Evolutionary conservation across 495 filamentous ascomycete species (phyloP), one percentile per base, ranked within the genome.

Genomic region (Hyaloscypha variabilis): DNA sequence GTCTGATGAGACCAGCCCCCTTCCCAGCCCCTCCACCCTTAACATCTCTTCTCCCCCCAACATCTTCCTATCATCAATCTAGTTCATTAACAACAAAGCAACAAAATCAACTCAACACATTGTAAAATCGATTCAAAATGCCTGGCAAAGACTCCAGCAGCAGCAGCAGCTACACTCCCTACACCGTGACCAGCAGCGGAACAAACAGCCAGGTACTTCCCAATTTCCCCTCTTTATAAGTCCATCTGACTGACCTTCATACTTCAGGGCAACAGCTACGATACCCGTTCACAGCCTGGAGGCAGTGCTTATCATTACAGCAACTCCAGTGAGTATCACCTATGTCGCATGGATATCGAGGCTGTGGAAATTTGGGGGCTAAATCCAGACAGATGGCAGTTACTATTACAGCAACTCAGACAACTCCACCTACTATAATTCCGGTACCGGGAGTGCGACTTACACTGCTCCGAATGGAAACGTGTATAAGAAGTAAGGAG

Each of bases 391-490:
- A 66, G 69, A 72, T 66, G 67, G 67, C n/a, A 46, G 24, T 34
- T 72, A 72, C 61, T 72, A 68, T 51, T 70, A 70, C 53, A 34
- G 11, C 10, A 72, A 72, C 54, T 58, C 64, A 10, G 49, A 72
- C 51, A 50, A 46, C 23, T 65, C 62, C 0, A 67, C 70, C 17
- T 70, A 72, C 34, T 59, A 72, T 54, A 69, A 72, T 39, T 57
- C 29, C 36, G 65, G 63, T 3, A 36, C 23, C 1, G 61, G 67
- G n/a, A 49, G 55, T n/a, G 13, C 60, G 2, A 72, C 67, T 30
- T 72, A 72, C 31, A 72, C 70, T 56, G 70, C 67, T 34, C 67
- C 70, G 2, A 60, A 72, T 39, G 70, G 70, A 3, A 67, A 68
- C 49, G 61, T 65, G 25, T 65, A 62, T 52, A 69, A 72, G 64